These are phyloP conservation scores for Starmerella bombi DNA, from an alignment of 805 yeast species.

Conservation along the genomic window DNA sequence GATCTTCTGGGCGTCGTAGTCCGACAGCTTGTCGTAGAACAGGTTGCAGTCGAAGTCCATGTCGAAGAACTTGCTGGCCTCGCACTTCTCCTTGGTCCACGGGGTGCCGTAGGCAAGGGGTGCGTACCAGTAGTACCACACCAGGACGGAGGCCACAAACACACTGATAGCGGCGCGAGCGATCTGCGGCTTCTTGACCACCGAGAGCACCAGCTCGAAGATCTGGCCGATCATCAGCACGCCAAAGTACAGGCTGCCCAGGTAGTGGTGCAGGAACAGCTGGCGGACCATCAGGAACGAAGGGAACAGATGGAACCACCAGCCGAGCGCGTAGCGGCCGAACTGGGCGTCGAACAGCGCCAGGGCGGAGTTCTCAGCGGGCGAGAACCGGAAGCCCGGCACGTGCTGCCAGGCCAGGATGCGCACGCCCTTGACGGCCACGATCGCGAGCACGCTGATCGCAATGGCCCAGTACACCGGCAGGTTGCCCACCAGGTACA, in stretches of 20 bases:
- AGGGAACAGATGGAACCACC: slow-evolving; percentile 46
- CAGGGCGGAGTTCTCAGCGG: slow-evolving; percentile 21
- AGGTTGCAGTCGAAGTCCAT: slow-evolving; percentile 86
- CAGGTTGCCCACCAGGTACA: slow-evolving; percentile 55
- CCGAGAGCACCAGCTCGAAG: slow-evolving; percentile 27
- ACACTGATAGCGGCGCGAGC: slow-evolving; percentile 32
- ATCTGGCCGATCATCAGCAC: slow-evolving; percentile 59
- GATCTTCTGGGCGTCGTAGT: slow-evolving; percentile 21
- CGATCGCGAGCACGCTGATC: slow-evolving; percentile 24
- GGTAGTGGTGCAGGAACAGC: slow-evolving; percentile 81
- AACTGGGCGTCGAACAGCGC: slow-evolving; percentile 27
- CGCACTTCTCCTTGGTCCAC: slow-evolving; percentile 67
- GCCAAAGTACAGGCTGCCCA: slow-evolving; percentile 86
- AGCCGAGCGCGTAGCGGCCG: slow-evolving; percentile 41
- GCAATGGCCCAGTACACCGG: slow-evolving; percentile 40
- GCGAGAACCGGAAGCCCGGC: slow-evolving; percentile 4
- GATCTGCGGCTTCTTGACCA: slow-evolving; percentile 15
- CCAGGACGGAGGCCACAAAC: slow-evolving; percentile 38
- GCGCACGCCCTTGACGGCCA: slow-evolving; percentile 22
- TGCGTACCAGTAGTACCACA: slow-evolving; percentile 47
- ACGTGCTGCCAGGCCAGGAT: slow-evolving; percentile 32
- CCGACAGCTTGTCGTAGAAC: slow-evolving; percentile 30
- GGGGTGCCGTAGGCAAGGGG: slow-evolving; percentile 65
- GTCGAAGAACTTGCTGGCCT: slow-evolving; percentile 43
- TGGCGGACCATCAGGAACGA: slow-evolving; percentile 79